A percentile compares a stretch with the other conserved stretches of the same genome.
These are phyloP conservation scores for Fusarium devonianum DNA, from an alignment of 2,329 filamentous ascomycete species.

Conservation along the genomic window DNA sequence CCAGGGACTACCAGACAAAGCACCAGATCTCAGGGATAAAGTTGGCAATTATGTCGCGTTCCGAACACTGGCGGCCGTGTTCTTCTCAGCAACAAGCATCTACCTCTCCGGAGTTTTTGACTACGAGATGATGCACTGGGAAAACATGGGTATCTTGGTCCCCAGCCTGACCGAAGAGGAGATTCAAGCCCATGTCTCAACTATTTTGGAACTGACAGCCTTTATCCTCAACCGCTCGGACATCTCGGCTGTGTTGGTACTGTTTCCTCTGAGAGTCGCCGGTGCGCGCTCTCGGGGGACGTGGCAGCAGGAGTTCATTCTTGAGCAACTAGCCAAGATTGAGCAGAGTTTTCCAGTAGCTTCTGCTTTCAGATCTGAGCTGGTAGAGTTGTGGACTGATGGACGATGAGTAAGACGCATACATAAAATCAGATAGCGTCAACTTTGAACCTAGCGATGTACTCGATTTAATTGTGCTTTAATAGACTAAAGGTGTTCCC, in stretches of 20 bases:
- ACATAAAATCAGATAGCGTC: too few relatives aligned
- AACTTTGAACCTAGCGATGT: too few relatives aligned
- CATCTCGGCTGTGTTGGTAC: slow-evolving; percentile 44
- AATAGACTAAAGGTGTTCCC: too few relatives aligned
- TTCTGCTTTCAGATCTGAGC: slow-evolving; percentile 33
- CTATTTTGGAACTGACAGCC: slow-evolving; percentile 35
- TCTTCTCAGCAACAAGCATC: slow-evolving; percentile 46
- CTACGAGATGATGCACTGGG: slow-evolving; percentile 46
- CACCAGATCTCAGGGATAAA: fast-evolving
- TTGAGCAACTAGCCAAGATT: slow-evolving; percentile 27
- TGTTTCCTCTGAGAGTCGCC: slow-evolving; percentile 47
- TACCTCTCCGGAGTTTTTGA: slow-evolving; percentile 49
- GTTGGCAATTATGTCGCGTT: slow-evolving; percentile 7
- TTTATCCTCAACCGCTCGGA: slow-evolving; percentile 26
- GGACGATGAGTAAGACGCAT: too few relatives aligned
- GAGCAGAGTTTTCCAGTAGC: slow-evolving; percentile 41
- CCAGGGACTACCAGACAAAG: fast-evolving
- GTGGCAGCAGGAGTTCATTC: slow-evolving; percentile 36
- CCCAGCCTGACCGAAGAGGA: slow-evolving; percentile 33
- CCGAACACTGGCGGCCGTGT: slow-evolving; percentile 33
- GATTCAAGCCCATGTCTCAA: slow-evolving; percentile 34
- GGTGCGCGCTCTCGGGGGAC: slow-evolving; percentile 41
- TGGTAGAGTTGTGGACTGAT: slow-evolving; percentile 31
- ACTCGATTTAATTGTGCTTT: too few relatives aligned
- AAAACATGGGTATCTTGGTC: slow-evolving; percentile 25